Percentiles rank a stretch among this genome's conserved stretches.
Conservation (phyloP, 1,284 basidiomycete genomes). For the Melampsora larici-populina region DNA sequence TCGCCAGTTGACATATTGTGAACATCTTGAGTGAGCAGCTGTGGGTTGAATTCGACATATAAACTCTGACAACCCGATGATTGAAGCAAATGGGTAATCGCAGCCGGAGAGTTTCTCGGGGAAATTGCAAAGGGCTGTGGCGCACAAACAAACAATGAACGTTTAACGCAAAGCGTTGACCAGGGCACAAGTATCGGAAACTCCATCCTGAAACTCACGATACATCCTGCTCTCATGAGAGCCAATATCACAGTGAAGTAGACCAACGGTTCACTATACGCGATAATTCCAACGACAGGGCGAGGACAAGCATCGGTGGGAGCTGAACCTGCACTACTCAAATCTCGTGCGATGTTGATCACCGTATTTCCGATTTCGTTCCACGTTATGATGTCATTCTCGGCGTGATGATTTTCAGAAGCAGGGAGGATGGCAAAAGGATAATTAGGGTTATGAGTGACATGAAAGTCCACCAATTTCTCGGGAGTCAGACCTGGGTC, state of each 20-base stretch:
- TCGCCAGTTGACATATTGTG: background rate
- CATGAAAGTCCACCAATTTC: background rate
- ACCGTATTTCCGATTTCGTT: background rate
- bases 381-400: conserved; percentile 6
- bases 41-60: conserved; percentile 44
- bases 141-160: background rate
- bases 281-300: conserved; percentile 2
- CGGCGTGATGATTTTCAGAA: background rate
- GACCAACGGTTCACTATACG: background rate
- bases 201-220: background rate
- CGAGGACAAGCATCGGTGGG: background rate
- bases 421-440: background rate
- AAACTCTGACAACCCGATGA: conserved; percentile 51
- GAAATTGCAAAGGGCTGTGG: no score
- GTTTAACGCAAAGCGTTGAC: background rate
- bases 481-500: background rate
- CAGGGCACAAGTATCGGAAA: background rate
- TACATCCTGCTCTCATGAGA: background rate
- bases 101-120: conserved; percentile 55
- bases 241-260: background rate
- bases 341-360: background rate
- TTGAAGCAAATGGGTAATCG: conserved; percentile 54
- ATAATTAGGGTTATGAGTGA: background rate
- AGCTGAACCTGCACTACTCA: background rate
- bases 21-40: background rate